Percentiles rank a stretch among this genome's conserved stretches.
Evolutionary conservation across 257 asterid genomes (phyloP).

Genomic region (Nicotiana tabacum): DNA sequence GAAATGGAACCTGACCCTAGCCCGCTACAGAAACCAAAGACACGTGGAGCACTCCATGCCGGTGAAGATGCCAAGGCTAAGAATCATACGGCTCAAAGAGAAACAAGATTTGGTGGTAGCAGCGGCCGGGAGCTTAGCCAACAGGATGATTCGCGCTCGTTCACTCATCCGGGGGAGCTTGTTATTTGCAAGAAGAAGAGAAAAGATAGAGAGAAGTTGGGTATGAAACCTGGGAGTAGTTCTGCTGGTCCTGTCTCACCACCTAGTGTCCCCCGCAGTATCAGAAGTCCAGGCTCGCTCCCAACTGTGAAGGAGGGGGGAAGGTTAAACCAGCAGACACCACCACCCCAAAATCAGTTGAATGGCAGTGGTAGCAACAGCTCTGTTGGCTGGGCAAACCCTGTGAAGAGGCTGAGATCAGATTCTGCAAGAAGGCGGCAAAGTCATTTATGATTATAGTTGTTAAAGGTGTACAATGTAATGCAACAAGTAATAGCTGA

Average conservation of each 20-base stretch:
- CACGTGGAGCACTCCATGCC: slow-evolving; percentile 44
- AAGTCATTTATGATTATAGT: slow-evolving; percentile 51
- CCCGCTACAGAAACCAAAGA: slow-evolving; percentile 56
- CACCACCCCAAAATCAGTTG: slow-evolving; percentile 28
- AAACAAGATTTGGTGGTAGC: slow-evolving; percentile 41
- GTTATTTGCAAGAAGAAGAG: slow-evolving; percentile 93
- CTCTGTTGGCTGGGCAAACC: slow-evolving; percentile 91
- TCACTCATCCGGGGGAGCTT: slow-evolving; percentile 87
- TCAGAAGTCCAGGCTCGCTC: slow-evolving; percentile 49
- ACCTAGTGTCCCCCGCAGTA: slow-evolving; percentile 44
- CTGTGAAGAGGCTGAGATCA: slow-evolving; percentile 83
- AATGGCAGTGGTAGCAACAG: slow-evolving; percentile 51
- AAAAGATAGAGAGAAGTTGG: slow-evolving; percentile 77
- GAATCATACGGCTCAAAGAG: slow-evolving; percentile 42
- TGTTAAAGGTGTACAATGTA: slow-evolving; percentile 15
- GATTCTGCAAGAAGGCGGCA: slow-evolving; percentile 84
- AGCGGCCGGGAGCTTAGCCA: slow-evolving; percentile 42
- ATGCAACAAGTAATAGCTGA: slow-evolving; percentile 12
- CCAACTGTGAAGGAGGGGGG: slow-evolving; percentile 45
- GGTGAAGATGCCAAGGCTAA: slow-evolving; percentile 43
- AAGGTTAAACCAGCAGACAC: slow-evolving; percentile 44
- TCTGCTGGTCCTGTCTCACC: slow-evolving; percentile 73
- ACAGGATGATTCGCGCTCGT: slow-evolving; percentile 45
- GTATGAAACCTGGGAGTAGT: slow-evolving; percentile 39
- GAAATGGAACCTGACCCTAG: slow-evolving; percentile 49